Percentiles rank a stretch among this genome's conserved stretches.
phyloP scores from a whole-genome alignment of 2,329 filamentous ascomycete genomes.

The Aureobasidium sp. region DNA sequence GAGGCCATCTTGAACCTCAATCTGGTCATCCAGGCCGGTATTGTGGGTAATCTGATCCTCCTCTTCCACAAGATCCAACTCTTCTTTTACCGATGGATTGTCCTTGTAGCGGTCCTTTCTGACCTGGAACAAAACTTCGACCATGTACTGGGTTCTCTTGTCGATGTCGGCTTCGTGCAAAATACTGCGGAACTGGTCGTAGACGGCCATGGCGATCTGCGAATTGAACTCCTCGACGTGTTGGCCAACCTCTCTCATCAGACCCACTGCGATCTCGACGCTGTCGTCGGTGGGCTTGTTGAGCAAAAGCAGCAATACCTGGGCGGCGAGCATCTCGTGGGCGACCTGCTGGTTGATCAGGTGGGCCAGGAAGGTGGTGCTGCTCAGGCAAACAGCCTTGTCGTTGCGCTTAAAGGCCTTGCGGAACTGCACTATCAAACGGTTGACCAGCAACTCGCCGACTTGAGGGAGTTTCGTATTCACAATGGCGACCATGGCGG shows the following conservation, averaged over 20 bases:
- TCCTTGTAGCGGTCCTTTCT: slow-evolving; percentile 96
- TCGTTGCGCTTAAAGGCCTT: slow-evolving; percentile 96
- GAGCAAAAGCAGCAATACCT: slow-evolving; percentile 84
- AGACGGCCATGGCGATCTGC: slow-evolving; percentile 79
- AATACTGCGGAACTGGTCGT: slow-evolving; percentile 92
- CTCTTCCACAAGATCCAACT: slow-evolving; percentile 91
- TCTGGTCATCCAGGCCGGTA: slow-evolving; percentile 70
- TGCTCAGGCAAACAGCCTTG: slow-evolving; percentile 88
- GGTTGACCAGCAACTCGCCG: slow-evolving; percentile 78
- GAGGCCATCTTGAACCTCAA: slow-evolving; percentile 76
- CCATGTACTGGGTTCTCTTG: slow-evolving; percentile 98
- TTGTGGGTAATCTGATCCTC: slow-evolving; percentile 96
- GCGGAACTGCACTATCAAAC: slow-evolving; percentile 83
- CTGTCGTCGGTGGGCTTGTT: slow-evolving; percentile 96
- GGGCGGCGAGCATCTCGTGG: slow-evolving; percentile 85
- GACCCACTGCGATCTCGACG: slow-evolving; percentile 90
- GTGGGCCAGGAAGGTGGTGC: slow-evolving; percentile 90
- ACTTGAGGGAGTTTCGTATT: slow-evolving; percentile 96
- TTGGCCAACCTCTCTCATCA: slow-evolving; percentile 87
- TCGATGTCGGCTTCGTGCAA: slow-evolving; percentile 95
- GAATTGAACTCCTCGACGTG: slow-evolving; percentile 93
- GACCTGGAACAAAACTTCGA: slow-evolving; percentile 94
- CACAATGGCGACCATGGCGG: slow-evolving; percentile 89
- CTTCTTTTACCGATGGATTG: slow-evolving; percentile 80
- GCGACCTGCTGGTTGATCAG: slow-evolving; percentile 93